Evolutionary conservation across 2,329 filamentous ascomycete species (phyloP).

Genomic region (Microthyrium microscopicum): DNA sequence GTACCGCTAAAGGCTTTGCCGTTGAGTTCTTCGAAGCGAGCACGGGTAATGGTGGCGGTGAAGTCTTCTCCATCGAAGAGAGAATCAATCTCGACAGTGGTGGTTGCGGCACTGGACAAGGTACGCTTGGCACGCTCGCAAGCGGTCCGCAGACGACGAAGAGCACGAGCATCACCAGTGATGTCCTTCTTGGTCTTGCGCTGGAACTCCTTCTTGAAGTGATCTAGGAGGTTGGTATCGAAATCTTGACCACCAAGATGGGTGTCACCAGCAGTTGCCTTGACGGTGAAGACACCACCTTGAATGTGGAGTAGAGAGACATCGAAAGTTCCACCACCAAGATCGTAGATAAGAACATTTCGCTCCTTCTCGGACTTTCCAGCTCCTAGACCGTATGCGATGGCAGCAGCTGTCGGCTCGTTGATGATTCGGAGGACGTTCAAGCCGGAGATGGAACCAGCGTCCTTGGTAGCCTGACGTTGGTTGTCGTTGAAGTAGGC

Average conservation of each 20-base stretch:
- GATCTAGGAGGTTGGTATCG: slow-evolving; percentile 91
- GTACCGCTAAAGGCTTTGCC: slow-evolving; percentile 88
- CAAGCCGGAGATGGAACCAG: slow-evolving; percentile 88
- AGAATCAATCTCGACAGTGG: slow-evolving; percentile 96
- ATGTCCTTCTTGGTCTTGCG: slow-evolving; percentile 44
- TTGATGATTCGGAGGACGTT: slow-evolving; percentile 99
- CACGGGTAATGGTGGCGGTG: slow-evolving; percentile 92
- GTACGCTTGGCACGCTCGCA: slow-evolving; percentile 99
- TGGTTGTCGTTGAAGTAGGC: slow-evolving; percentile 99
- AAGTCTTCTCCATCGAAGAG: slow-evolving; percentile 97
- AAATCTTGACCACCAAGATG: slow-evolving; percentile 97
- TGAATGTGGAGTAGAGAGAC: slow-evolving; percentile 94
- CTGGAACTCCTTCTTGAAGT: slow-evolving; percentile 87
- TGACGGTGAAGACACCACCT: slow-evolving; percentile 99
- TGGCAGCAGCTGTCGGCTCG: slow-evolving; percentile 93
- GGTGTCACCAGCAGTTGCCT: slow-evolving; percentile 95
- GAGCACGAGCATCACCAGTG: slow-evolving; percentile 70
- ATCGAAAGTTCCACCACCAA: slow-evolving; percentile 98
- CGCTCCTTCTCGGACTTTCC: slow-evolving; percentile 70
- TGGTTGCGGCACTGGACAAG: slow-evolving; percentile 85
- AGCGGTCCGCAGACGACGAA: slow-evolving; percentile 89
- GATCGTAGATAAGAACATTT: slow-evolving; percentile 97
- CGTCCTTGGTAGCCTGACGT: slow-evolving; percentile 96
- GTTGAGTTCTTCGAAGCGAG: slow-evolving; percentile 97
- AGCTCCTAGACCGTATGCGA: slow-evolving; percentile 78